A percentile compares a stretch with the other conserved stretches of the same genome.
Evolutionary conservation across 2,329 filamentous ascomycete species (phyloP).

Genomic region (Pseudogymnoascus sp.): DNA sequence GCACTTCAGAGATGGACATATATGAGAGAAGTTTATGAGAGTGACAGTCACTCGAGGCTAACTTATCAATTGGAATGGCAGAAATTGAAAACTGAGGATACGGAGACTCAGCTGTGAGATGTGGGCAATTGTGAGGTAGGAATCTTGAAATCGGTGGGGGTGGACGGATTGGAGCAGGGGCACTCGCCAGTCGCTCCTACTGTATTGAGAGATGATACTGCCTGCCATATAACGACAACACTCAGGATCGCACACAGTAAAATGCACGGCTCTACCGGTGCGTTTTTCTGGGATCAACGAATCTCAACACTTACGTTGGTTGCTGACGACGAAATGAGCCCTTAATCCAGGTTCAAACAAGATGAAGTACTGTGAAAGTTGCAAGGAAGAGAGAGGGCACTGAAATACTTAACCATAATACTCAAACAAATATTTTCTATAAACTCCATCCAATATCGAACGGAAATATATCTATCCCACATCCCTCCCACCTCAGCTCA

Average conservation of each 20-base stretch:
- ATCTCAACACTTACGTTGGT: background rate
- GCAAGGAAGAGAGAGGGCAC: background rate
- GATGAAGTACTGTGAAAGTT: background rate
- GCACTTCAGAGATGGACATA: background rate
- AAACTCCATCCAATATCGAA: background rate
- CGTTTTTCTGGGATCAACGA: background rate
- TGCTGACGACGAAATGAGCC: background rate
- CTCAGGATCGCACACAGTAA: background rate
- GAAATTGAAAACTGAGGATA: background rate
- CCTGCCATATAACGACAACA: background rate
- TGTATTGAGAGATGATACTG: background rate
- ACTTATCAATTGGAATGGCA: background rate
- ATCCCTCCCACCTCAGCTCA: background rate
- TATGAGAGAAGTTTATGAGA: background rate
- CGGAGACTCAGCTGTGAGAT: background rate
- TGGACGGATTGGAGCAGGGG: background rate
- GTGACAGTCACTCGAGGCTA: background rate
- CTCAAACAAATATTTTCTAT: background rate
- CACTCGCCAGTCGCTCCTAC: background rate
- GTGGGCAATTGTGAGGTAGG: background rate
- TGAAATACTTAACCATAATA: background rate
- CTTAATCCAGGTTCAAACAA: background rate
- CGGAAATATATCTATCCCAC: conserved; percentile 2
- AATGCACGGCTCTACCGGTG: background rate
- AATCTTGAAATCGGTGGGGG: background rate